Conservation (phyloP, 768 basidiomycete genomes). For the Boletus rufocinnamomeus region DNA sequence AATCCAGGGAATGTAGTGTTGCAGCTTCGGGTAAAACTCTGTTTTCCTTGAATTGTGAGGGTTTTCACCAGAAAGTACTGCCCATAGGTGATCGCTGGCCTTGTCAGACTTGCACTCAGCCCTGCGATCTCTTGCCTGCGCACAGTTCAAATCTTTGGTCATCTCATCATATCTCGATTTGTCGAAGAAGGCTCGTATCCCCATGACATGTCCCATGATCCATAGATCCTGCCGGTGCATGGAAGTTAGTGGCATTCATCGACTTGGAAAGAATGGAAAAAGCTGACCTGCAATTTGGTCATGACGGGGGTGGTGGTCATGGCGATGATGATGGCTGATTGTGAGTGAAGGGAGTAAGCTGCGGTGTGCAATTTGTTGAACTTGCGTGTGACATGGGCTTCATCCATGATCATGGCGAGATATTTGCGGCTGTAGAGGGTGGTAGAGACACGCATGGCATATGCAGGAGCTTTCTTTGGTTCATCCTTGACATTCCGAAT, state of each 20-base stretch:
- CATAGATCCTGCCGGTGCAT: too few relatives aligned
- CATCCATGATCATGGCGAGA: not conserved
- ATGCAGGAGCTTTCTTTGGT: not conserved
- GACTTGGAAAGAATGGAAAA: too few relatives aligned
- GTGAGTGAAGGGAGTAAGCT: too few relatives aligned
- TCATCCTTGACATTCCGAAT: not conserved
- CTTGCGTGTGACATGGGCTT: not conserved
- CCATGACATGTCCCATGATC: not conserved
- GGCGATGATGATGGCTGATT: too few relatives aligned
- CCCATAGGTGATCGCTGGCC: too few relatives aligned
- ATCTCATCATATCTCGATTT: not conserved
- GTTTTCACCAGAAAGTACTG: too few relatives aligned
- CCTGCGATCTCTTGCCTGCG: not conserved
- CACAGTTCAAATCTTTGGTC: not conserved
- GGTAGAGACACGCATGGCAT: accelerated
- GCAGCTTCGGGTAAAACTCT: not conserved
- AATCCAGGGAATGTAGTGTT: not conserved
- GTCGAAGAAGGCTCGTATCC: accelerated
- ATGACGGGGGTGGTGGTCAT: conserved; percentile 7
- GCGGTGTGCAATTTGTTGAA: conserved; percentile 2
- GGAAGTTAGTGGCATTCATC: too few relatives aligned
- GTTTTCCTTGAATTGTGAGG: too few relatives aligned
- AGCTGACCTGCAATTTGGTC: conserved; percentile 8
- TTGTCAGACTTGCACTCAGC: not conserved
- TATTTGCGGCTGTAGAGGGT: not conserved